phyloP scores from a whole-genome alignment of 106 monocot genomes.

The Dendrobium nobile region DNA sequence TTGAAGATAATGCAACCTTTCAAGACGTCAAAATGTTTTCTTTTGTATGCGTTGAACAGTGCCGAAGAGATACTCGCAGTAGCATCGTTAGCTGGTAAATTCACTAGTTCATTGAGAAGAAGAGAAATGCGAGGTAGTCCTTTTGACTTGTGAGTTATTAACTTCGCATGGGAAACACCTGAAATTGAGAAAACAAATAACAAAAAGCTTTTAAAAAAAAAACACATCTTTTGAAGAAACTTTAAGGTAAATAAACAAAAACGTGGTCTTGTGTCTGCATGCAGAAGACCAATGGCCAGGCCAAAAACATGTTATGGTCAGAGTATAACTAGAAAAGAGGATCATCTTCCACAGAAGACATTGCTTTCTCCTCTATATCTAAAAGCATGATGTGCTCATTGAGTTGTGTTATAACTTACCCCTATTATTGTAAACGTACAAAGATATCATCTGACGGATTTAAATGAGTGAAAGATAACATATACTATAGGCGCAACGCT shows the following conservation, averaged over 20 bases:
- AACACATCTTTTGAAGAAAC: neutral
- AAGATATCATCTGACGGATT: too few relatives aligned
- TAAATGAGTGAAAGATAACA: too few relatives aligned
- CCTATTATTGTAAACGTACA: too few relatives aligned
- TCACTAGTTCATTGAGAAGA: conserved; percentile 28
- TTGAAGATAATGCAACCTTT: conserved; percentile 32
- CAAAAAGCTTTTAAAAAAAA: too few relatives aligned
- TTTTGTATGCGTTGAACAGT: conserved; percentile 40
- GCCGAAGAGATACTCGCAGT: conserved; percentile 35
- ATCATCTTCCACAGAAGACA: neutral
- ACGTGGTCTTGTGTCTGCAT: neutral
- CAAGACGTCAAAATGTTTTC: conserved; percentile 23
- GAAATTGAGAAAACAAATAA: neutral
- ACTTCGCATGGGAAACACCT: conserved; percentile 17
- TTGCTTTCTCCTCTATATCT: too few relatives aligned
- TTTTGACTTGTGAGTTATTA: conserved; percentile 60
- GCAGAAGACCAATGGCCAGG: neutral
- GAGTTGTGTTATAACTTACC: too few relatives aligned
- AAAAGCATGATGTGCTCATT: too few relatives aligned
- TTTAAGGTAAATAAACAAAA: neutral
- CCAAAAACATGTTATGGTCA: neutral
- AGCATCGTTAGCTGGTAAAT: conserved; percentile 36
- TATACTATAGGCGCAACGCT: too few relatives aligned
- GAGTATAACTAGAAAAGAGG: neutral
- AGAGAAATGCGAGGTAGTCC: conserved; percentile 65